phyloP scores from a whole-genome alignment of 2,329 filamentous ascomycete species.

The Alternaria sp. region DNA sequence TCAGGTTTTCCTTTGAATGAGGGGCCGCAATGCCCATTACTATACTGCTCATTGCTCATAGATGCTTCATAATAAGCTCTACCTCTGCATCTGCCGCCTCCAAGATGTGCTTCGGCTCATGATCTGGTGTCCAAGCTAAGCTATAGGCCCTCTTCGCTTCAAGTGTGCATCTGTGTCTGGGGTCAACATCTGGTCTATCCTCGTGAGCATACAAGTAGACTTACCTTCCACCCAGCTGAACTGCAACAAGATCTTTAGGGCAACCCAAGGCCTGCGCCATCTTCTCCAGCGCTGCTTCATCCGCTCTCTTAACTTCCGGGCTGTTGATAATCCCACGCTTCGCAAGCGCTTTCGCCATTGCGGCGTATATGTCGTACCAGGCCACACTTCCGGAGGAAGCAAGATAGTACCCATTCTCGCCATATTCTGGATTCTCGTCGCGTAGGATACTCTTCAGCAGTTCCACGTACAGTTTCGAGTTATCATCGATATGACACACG shows the following conservation, averaged over 20 bases:
- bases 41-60: neutral
- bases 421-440: conserved; percentile 47
- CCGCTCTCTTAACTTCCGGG: conserved; percentile 44
- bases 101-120: conserved; percentile 54
- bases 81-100: conserved; percentile 56
- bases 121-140: conserved; percentile 57
- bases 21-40: neutral
- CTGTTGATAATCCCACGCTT: conserved; percentile 51
- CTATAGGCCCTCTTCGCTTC: conserved; percentile 49
- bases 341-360: conserved; percentile 52
- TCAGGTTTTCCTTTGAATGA: too few relatives aligned
- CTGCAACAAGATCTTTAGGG: neutral
- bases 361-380: conserved; percentile 59
- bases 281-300: conserved; percentile 44
- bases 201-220: conserved; percentile 12
- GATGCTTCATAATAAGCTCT: conserved; percentile 47
- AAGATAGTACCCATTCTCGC: conserved; percentile 58
- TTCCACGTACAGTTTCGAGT: conserved; percentile 53
- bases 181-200: conserved; percentile 1
- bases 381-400: conserved; percentile 56
- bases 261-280: conserved; percentile 44
- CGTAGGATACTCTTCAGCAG: conserved; percentile 55
- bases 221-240: conserved; percentile 55
- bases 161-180: conserved; percentile 50
- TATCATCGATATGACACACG: conserved; percentile 60